Evolutionary conservation across 768 basidiomycete genomes (phyloP), one percentile per base, ranked within the genome.

Genomic region (Antrodiella citrinella): DNA sequence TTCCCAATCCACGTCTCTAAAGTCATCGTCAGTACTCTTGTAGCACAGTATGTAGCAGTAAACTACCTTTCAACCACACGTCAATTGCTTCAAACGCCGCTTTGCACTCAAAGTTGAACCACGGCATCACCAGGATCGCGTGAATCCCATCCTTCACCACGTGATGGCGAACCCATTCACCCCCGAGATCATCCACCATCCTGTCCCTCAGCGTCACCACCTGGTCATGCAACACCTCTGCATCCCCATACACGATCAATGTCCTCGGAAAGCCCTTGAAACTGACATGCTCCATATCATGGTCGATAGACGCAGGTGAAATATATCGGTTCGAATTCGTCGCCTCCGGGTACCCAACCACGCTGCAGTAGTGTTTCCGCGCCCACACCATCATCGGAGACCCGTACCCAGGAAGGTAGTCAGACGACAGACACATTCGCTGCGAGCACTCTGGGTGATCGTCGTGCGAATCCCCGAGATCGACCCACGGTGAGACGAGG

Each of bases 401-500:
- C 9, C 7, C 7, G 15, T 18, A 18, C 30, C 7, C 30, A 7
- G 30, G 30, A 35, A 35, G 30, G 15, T 35, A 35, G 30, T 35
- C 30, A 7, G 30, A 35, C 15, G 7, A 7, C 7, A 15, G 7
- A 35, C 30, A 35, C n/a, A 43, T 19, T 5, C 19, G n/a, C 5
- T 43, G 41, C n/a, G 41, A 43, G 30, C 7, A 7, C 7, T 15
- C 30, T 7, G 30, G 30, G 7, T 7, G 15, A 35, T 35, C 30
- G 35, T 38, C 35, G 51, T 76, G 71, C 5, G 70, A 72, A 7
- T 51, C 56, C n/a, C 73, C 65, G 44, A 80, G 53, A 55, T 82
- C 80, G n/a, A 56, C 57, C 77, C 76, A 79, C 0, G 82, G 81
- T 0, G 80, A 82, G 38, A 78, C 65, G 3, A 81, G 67, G 44